Evolutionary conservation across 2,329 filamentous ascomycete species (phyloP).

Genomic region (Hypoxylon rubiginosum): DNA sequence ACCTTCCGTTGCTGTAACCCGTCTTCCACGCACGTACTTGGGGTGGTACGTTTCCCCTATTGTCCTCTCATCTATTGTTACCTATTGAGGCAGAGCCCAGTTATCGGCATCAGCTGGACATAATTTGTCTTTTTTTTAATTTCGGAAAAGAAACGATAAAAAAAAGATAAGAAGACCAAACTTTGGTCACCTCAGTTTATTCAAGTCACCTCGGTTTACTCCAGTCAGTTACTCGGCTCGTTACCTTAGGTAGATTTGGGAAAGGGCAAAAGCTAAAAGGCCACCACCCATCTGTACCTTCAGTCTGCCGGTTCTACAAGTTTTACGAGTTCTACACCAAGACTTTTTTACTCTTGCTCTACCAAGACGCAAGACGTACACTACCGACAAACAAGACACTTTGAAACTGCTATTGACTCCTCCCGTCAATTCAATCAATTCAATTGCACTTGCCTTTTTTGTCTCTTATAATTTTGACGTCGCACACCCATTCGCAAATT

Average conservation of each 20-base stretch:
- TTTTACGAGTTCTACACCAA: too few relatives aligned
- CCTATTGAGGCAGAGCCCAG: constrained; percentile 1
- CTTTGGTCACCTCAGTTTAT: too few relatives aligned
- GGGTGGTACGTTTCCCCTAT: constrained; percentile 2
- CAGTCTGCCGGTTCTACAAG: not conserved
- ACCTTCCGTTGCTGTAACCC: not conserved
- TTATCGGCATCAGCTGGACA: constrained; percentile 6
- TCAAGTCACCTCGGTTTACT: not conserved
- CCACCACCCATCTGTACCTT: not conserved
- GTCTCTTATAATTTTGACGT: not conserved
- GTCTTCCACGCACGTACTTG: not conserved
- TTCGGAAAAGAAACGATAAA: too few relatives aligned
- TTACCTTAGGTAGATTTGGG: not conserved
- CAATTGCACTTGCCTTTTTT: constrained; percentile 5
- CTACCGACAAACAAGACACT: constrained; percentile 26
- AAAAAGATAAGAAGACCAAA: too few relatives aligned
- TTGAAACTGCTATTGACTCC: constrained; percentile 12
- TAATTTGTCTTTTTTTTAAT: not conserved
- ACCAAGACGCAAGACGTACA: not conserved
- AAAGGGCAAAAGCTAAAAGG: constrained; percentile 11
- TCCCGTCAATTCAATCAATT: constrained; percentile 6
- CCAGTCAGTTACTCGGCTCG: constrained; percentile 10
- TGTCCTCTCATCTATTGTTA: not conserved
- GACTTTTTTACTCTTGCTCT: not conserved
- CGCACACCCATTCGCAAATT: not conserved